phyloP scores from a whole-genome alignment of 1,284 basidiomycete species.

The Cryptococcus floricola region DNA sequence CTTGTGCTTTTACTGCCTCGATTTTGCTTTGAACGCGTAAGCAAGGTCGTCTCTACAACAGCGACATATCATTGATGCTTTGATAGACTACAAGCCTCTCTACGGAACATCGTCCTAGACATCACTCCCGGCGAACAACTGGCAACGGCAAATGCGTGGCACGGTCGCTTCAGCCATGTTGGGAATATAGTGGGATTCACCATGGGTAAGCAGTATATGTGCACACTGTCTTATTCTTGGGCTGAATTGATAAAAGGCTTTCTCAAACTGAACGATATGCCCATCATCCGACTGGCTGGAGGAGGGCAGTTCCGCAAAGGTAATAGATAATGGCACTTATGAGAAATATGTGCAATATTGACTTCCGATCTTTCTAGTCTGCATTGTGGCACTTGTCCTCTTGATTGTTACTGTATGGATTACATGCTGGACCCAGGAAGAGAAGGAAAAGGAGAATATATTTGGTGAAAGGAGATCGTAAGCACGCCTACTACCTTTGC shows the following conservation, averaged over 20 bases:
- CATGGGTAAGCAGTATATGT: constrained; percentile 58
- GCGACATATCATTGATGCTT: no score
- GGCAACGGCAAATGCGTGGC: constrained; percentile 94
- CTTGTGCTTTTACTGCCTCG: constrained; percentile 86
- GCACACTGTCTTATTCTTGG: not conserved
- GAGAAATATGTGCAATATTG: not conserved
- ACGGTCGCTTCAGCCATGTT: constrained; percentile 90
- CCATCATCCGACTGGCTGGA: constrained; percentile 73
- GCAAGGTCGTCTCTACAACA: constrained; percentile 4
- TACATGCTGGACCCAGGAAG: constrained; percentile 77
- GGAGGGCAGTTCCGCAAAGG: constrained; percentile 88
- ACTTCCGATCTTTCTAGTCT: constrained; percentile 55
- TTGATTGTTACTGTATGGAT: constrained; percentile 77
- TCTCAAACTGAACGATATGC: constrained; percentile 71
- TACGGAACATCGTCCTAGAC: constrained; percentile 87
- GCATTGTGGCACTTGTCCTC: constrained; percentile 74
- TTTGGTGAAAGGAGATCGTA: constrained; percentile 44
- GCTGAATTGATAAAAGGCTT: constrained; percentile 58
- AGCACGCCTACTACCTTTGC: constrained; percentile 6
- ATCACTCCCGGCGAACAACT: constrained; percentile 81
- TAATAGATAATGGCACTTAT: constrained; percentile 6
- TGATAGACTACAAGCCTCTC: constrained; percentile 76
- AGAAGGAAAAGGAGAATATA: constrained; percentile 59
- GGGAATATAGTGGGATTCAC: constrained; percentile 90
- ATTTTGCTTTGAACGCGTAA: constrained; percentile 81